Base-by-base conservation (phyloP, 2,329 filamentous ascomycete species). In the Fusarium udum region DNA sequence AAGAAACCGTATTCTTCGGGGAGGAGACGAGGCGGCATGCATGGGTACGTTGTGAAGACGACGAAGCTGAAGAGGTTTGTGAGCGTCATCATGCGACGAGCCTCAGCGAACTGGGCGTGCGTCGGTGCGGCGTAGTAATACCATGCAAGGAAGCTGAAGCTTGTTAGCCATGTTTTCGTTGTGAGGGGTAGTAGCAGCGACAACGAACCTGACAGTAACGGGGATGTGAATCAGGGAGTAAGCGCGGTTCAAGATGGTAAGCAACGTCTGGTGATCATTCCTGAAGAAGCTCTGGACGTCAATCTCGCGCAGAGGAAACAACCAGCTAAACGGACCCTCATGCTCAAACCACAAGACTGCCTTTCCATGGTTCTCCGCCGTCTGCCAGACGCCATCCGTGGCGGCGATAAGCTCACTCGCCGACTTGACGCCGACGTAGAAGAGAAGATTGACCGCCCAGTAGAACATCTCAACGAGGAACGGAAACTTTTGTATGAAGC, bases 391-490 rank as follows among this genome's bases (percentile, higher is more conserved):
- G 18, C 83, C 84, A 10, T 81, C 80, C 2, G 79, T 82, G 22
- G 82, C 77, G 32, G 81, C 82, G 59, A 84, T 80, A 14, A 81
- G 75, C 28, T 76, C 78, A 39, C 77, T 78, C 28, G 69, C 59
- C 7, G 62, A 65, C 62, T 79, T 76, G 58, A 78, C 75, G 48
- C 73, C 55, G 61, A 79, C 78, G 81, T 92, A 92, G 78, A 91
- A 90, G 51, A 87, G 84, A 72, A 91, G 88, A 77, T 90, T 92
- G 74, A 92, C 85, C 48, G 87, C 85, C 91, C 91, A 93, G 82
- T 93, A 93, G 79, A 92, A 92, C 90, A 93, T 92, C 80, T 93
- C 91, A 55, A 93, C 86, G 61, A 93, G 80, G 78, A 93, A 93
- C 9, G 91, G 91, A 39, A 82, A 92, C 77, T 90, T 91, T 78